Percentiles rank a stretch among this genome's conserved stretches.
Evolutionary conservation across 129 eudicot species (phyloP).

Genomic region (Glebionis coronaria): DNA sequence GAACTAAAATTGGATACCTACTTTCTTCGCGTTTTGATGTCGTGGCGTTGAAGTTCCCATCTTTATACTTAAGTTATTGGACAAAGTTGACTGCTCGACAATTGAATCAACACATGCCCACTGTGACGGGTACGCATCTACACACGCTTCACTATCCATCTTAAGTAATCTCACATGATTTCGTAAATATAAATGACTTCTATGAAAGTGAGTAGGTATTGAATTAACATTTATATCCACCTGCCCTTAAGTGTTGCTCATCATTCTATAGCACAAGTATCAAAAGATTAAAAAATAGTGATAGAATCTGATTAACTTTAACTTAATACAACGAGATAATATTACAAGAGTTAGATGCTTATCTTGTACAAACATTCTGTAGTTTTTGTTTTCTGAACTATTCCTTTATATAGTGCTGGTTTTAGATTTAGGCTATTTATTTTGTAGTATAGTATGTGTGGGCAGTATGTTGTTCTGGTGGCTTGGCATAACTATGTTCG

Average conservation of each 20-base stretch:
- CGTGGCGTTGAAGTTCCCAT: slow-evolving; percentile 41
- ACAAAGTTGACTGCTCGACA: slow-evolving; percentile 38
- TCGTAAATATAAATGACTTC: slow-evolving; percentile 1
- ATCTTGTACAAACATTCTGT: slow-evolving; percentile 36
- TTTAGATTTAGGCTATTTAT: no score
- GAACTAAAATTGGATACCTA: slow-evolving; percentile 45
- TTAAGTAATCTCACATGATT: slow-evolving; percentile 41
- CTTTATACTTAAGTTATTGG: slow-evolving; percentile 53
- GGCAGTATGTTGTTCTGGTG: no score
- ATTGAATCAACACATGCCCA: slow-evolving; percentile 43
- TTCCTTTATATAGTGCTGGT: no score
- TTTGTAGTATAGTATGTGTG: no score
- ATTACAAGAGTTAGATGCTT: slow-evolving; percentile 29
- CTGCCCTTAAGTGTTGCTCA: slow-evolving; percentile 12
- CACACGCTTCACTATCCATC: slow-evolving; percentile 36
- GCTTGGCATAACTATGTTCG: no score
- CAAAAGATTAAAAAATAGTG: slow-evolving; percentile 8
- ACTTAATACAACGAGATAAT: slow-evolving; percentile 19
- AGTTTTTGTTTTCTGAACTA: no score
- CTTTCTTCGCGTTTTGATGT: slow-evolving; percentile 35
- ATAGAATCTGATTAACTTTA: slow-evolving; percentile 20
- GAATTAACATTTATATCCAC: slow-evolving; percentile 4
- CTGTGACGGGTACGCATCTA: slow-evolving; percentile 32
- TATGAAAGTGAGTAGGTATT: neutral
- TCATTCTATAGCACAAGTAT: neutral